Percentiles rank a stretch among this genome's conserved stretches.
phyloP scores from a whole-genome alignment of 2,329 filamentous ascomycete genomes.

The Trichophyton rubrum region DNA sequence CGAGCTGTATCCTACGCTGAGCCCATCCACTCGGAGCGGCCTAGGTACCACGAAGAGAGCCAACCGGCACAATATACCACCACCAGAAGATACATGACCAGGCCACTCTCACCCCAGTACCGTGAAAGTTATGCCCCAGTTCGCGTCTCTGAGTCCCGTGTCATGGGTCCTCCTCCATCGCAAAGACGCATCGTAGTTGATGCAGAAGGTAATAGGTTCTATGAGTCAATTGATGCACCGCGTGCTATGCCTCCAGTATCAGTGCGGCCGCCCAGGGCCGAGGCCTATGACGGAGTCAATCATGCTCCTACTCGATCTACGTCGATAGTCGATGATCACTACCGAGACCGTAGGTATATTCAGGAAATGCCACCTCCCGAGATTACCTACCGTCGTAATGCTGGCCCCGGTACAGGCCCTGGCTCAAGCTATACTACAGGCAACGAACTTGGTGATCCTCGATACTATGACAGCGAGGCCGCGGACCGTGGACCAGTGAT shows the following conservation, averaged over 20 bases:
- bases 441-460: conserved; percentile 7
- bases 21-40: conserved; percentile 23
- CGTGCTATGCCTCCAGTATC: conserved; percentile 21
- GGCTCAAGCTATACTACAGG: conserved; percentile 7
- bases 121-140: conserved; percentile 31
- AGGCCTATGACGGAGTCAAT: conserved; percentile 25
- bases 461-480: conserved; percentile 21
- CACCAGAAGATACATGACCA: conserved; percentile 23
- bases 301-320: conserved; percentile 26
- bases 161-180: conserved; percentile 43
- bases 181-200: conserved; percentile 64
- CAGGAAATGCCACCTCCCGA: conserved; percentile 36
- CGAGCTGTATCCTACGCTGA: conserved; percentile 32
- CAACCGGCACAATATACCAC: conserved; percentile 18
- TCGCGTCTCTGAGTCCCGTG: conserved; percentile 32
- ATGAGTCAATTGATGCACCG: conserved; percentile 39
- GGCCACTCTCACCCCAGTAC: conserved; percentile 22
- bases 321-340: conserved; percentile 33
- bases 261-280: conserved; percentile 21
- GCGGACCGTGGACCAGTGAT: conserved; percentile 26
- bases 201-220: conserved; percentile 70
- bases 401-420: conserved; percentile 22
- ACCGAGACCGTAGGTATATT: conserved; percentile 29
- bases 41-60: conserved; percentile 29
- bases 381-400: conserved; percentile 29